A percentile compares a stretch with the other conserved stretches of the same genome.
Conservation (phyloP, 441 rosid genomes). For the Flueggea neowawraea region DNA sequence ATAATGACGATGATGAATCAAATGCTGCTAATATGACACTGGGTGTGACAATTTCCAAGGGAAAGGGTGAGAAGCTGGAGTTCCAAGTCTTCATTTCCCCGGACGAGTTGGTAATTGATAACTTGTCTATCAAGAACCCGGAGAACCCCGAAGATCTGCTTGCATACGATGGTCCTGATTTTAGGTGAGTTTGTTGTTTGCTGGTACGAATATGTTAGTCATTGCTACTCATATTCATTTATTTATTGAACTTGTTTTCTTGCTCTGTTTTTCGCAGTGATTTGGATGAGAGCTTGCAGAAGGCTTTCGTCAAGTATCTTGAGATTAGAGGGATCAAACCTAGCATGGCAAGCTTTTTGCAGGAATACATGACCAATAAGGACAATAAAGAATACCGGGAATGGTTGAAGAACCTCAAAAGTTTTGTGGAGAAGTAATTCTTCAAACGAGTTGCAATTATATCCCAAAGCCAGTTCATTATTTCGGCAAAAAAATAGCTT, state of each 20-base stretch:
- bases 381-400: conserved; percentile 57
- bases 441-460: neutral
- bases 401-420: conserved; percentile 65
- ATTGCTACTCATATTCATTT: neutral
- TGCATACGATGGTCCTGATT: conserved; percentile 73
- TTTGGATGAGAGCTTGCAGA: conserved; percentile 80
- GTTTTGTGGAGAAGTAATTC: conserved; percentile 37
- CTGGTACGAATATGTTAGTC: too few relatives aligned
- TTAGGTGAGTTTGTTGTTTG: conserved; percentile 35
- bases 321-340: conserved; percentile 81
- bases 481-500: too few relatives aligned
- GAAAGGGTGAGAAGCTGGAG: conserved; percentile 40
- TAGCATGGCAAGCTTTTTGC: conserved; percentile 51
- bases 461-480: neutral
- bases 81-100: conserved; percentile 56
- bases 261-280: conserved; percentile 33
- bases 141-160: conserved; percentile 37
- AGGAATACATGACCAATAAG: conserved; percentile 51
- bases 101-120: conserved; percentile 55
- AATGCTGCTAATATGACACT: conserved; percentile 32
- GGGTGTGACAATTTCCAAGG: conserved; percentile 53
- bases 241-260: neutral
- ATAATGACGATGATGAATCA: conserved; percentile 18
- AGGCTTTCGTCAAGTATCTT: conserved; percentile 66
- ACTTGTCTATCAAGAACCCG: conserved; percentile 42